Evolutionary conservation across 2,329 filamentous ascomycete genomes (phyloP).

Genomic region (Neodidymelliopsis sp.): DNA sequence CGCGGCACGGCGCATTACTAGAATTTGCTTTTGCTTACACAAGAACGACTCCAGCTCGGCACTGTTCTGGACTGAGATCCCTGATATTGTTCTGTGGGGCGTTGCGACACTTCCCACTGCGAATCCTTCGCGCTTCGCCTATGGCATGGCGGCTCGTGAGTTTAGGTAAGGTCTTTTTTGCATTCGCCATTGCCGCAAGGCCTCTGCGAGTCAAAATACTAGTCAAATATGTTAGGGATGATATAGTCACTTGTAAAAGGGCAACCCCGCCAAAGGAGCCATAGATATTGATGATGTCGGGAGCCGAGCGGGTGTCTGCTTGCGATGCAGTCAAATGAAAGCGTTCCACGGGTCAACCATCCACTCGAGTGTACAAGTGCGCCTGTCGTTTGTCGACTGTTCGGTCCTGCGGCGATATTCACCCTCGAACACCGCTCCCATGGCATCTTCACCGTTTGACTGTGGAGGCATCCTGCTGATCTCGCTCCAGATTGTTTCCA

Average conservation of each 20-base stretch:
- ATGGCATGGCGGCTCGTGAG: neutral
- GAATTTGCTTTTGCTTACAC: conserved; percentile 10
- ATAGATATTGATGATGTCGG: neutral
- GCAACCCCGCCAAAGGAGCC: conserved; percentile 1
- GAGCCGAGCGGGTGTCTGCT: neutral
- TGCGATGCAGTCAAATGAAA: neutral
- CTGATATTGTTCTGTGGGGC: conserved; percentile 10
- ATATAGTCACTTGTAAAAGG: neutral
- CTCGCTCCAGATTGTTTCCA: conserved; percentile 3
- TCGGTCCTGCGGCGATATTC: conserved; percentile 6
- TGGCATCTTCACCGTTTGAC: conserved; percentile 3
- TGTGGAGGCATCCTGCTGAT: conserved; percentile 8
- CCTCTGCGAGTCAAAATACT: conserved; percentile 1
- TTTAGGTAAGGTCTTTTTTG: conserved; percentile 3
- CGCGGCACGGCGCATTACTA: conserved; percentile 11
- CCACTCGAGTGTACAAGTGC: neutral
- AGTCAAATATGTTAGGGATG: conserved; percentile 1
- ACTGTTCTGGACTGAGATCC: neutral
- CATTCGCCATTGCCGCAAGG: conserved; percentile 3
- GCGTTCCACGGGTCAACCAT: neutral
- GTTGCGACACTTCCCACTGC: conserved; percentile 5
- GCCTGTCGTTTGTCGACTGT: conserved; percentile 3
- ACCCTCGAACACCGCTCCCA: neutral
- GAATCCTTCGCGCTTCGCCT: conserved; percentile 9
- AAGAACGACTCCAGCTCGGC: conserved; percentile 4